Evolutionary conservation across 1,284 basidiomycete genomes (phyloP), one percentile per base, ranked within the genome.

Genomic region (Agroathelia rolfsii): DNA sequence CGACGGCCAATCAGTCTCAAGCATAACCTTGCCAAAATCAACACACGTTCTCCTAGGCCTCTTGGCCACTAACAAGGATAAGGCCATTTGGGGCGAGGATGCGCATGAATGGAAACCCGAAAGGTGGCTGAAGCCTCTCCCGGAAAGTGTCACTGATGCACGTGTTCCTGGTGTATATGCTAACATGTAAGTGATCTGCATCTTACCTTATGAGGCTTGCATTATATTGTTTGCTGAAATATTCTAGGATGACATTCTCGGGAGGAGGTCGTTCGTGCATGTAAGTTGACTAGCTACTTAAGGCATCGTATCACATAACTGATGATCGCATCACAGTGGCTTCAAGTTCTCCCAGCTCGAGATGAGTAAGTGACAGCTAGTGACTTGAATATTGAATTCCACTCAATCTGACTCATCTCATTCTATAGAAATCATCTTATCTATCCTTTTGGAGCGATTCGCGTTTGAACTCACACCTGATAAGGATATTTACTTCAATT

Each of bases 161-260:
- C 35, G 23, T 16, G 41, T 46, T 26, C 47, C 47, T 6, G 45
- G 45, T 10, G 37, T 47, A 5, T 48, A 49, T 32, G 40, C 47
- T 2, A 38, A 51, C 25, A 26, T 44, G 45, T 51, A n/a, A n/a
- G n/a, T n/a, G n/a, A n/a, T 5, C 17, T 6, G 16, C 26, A 29
- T 6, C n/a, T 11, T 11, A 17, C 16, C 16, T 5, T 29, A 6
- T n/a, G 28, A 13, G 12, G 12, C 25, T 5, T 26, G 7, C 25
- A 12, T 6, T 18, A 29, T 16, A 29, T 9, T 29, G 8, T 8
- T 5, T 29, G 28, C 16, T 29, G 11, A 13, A 3, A 22, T 3
- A 6, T 15, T 4, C 16, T 23, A 34, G 32, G 18, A 35, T 35
- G 34, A 35, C 27, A 10, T 35, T 35, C 28, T 22, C 30, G 9